Evolutionary conservation across 2,329 filamentous ascomycete genomes (phyloP).

Genomic region (Neonectria magnoliae): DNA sequence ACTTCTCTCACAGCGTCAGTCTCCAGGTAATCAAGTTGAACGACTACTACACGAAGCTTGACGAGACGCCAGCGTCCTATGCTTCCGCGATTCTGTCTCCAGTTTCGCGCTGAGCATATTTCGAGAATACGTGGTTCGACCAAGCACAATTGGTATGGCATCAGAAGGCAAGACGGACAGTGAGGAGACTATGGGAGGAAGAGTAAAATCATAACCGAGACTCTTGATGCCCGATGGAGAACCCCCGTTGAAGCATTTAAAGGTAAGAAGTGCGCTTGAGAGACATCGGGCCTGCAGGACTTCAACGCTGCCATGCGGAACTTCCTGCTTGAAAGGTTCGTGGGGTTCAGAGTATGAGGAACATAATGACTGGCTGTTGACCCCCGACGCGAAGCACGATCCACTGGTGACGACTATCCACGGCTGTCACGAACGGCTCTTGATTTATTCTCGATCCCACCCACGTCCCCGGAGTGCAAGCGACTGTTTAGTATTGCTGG

Average conservation of each 20-base stretch:
- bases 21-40: not conserved
- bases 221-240: no score
- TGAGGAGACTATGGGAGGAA: slow-evolving; percentile 2
- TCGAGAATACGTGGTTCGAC: not conserved
- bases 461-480: slow-evolving; percentile 12
- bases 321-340: not conserved
- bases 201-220: slow-evolving; percentile 1
- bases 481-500: slow-evolving; percentile 11
- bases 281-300: not conserved
- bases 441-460: slow-evolving; percentile 15
- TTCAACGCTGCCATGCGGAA: not conserved
- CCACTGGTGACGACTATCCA: slow-evolving; percentile 9
- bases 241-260: no score
- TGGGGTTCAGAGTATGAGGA: not conserved
- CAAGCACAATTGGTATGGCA: not conserved
- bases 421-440: slow-evolving; percentile 19
- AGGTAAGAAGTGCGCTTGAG: not conserved
- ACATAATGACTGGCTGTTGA: not conserved
- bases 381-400: not conserved
- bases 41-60: not conserved
- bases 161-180: not conserved
- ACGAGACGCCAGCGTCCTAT: slow-evolving; percentile 6
- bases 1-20: no score
- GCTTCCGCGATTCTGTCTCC: not conserved
- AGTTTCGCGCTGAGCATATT: slow-evolving; percentile 2